Conservation (phyloP, 148 eudicot genomes). For the Amaranthus palmeri region DNA sequence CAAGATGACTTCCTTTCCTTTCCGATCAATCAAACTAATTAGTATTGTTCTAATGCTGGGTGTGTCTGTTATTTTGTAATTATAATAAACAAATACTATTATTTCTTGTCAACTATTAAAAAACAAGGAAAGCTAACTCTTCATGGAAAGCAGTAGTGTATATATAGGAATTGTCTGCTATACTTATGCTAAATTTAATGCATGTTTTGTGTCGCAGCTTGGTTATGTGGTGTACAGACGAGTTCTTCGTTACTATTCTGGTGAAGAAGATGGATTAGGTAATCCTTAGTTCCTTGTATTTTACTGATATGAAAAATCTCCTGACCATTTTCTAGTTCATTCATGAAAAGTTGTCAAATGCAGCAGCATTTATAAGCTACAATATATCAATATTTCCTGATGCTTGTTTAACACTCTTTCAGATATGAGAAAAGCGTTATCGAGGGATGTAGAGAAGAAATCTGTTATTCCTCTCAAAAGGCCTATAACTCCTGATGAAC, state of each 20-base stretch:
- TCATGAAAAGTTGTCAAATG: neutral
- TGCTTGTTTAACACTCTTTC: slow-evolving; percentile 9
- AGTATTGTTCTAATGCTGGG: no score
- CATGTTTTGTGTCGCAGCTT: slow-evolving; percentile 51
- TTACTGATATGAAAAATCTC: neutral
- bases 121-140: neutral
- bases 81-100: neutral
- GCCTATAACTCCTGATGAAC: slow-evolving; percentile 61
- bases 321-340: neutral
- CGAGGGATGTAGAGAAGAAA: slow-evolving; percentile 62
- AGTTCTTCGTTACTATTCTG: slow-evolving; percentile 92
- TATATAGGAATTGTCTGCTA: neutral
- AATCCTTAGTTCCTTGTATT: slow-evolving; percentile 11
- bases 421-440: slow-evolving; percentile 73
- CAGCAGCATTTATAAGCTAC: neutral
- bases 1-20: neutral
- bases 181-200: neutral
- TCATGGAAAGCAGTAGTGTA: neutral
- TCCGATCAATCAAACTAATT: no score
- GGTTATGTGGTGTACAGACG: slow-evolving; percentile 86
- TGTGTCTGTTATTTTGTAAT: neutral
- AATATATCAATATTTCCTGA: neutral
- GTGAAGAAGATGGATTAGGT: slow-evolving; percentile 99
- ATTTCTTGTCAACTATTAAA: neutral
- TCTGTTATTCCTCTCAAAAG: slow-evolving; percentile 58